phyloP scores from a whole-genome alignment of 2,329 filamentous ascomycete genomes.

The Ophiocordyceps sinensis region DNA sequence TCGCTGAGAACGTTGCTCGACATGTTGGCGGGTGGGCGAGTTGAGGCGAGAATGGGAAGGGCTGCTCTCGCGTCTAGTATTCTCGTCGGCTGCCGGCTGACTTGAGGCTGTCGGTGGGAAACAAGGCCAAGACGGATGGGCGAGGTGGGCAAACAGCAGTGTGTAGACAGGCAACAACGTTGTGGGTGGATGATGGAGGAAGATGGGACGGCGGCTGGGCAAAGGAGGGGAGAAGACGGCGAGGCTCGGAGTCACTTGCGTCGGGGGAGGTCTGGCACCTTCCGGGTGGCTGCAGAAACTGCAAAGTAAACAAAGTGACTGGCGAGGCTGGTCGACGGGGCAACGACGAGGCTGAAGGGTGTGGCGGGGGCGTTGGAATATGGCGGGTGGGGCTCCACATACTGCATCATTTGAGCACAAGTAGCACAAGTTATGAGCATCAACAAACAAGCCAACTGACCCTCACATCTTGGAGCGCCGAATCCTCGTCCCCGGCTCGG shows the following conservation, averaged over 20 bases:
- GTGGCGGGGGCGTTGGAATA: conserved; percentile 1
- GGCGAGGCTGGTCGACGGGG: conserved; percentile 8
- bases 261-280: no score
- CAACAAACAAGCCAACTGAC: no score
- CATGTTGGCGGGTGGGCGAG: conserved; percentile 5
- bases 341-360: conserved; percentile 8
- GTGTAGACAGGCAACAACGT: not conserved
- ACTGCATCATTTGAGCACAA: no score
- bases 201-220: not conserved
- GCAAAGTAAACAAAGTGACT: conserved; percentile 9
- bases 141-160: not conserved
- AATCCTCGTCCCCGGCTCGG: conserved; percentile 38
- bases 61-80: not conserved
- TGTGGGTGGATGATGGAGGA: not conserved
- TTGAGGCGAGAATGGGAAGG: not conserved
- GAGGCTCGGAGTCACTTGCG: not conserved
- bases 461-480: conserved; percentile 25
- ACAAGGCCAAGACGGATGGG: not conserved
- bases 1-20: conserved; percentile 45
- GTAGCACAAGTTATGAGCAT: no score
- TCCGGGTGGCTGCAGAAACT: no score
- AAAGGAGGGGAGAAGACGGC: not conserved
- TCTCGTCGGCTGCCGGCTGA: no score
- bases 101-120: no score
- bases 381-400: not conserved